These are phyloP conservation scores for Fusarium sp. DNA, from an alignment of 2,329 filamentous ascomycete genomes.

Conservation along the genomic window DNA sequence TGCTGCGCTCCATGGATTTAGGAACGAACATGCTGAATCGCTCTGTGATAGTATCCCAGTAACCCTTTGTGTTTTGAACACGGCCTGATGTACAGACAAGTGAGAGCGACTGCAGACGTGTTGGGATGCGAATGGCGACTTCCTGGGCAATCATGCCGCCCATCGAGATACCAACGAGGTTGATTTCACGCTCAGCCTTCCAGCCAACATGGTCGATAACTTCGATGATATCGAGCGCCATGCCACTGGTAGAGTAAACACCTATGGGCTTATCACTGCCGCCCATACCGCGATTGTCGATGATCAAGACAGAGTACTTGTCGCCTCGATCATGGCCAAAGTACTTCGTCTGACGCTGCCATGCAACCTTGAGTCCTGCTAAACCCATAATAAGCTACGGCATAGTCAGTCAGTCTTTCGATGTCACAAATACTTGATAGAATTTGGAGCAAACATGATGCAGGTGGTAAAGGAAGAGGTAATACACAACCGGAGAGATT, in stretches of 20 bases:
- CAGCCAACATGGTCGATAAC: slow-evolving; percentile 78
- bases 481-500: slow-evolving; percentile 22
- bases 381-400: slow-evolving; percentile 84
- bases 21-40: slow-evolving; percentile 73
- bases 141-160: slow-evolving; percentile 95
- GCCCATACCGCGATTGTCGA: slow-evolving; percentile 90
- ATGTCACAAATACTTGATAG: neutral
- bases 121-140: slow-evolving; percentile 68
- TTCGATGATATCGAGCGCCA: slow-evolving; percentile 84
- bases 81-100: slow-evolving; percentile 73
- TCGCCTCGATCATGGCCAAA: slow-evolving; percentile 79
- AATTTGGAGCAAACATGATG: neutral
- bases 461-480: neutral
- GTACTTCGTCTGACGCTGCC: slow-evolving; percentile 86
- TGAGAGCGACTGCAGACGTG: slow-evolving; percentile 67
- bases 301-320: slow-evolving; percentile 78
- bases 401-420: neutral
- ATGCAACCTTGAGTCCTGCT: slow-evolving; percentile 74
- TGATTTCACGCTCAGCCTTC: slow-evolving; percentile 65
- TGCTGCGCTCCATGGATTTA: slow-evolving; percentile 75
- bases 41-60: slow-evolving; percentile 73
- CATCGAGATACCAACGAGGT: slow-evolving; percentile 85
- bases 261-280: slow-evolving; percentile 80
- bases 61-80: slow-evolving; percentile 72
- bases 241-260: slow-evolving; percentile 85